Evolutionary conservation across 805 yeast species (phyloP), one percentile per base, ranked within the genome.

Genomic region (Candida namnaoensis): DNA sequence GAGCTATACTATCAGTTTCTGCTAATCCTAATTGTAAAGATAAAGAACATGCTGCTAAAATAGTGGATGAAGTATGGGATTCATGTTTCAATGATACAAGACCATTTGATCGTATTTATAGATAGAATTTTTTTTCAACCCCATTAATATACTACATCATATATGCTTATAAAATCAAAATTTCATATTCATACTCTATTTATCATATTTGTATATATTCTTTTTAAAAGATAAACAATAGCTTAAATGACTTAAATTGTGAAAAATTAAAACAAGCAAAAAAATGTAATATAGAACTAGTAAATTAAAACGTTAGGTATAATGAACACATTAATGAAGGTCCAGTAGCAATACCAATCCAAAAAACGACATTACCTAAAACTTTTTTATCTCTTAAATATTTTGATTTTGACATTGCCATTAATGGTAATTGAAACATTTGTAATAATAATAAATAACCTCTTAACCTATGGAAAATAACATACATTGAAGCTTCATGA

Each of bases 61-160:
- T 78, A 5, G 96, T 93, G 4, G 78, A 84, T 47, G 82, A 84
- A 49, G 98, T 93, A 6, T 93, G 95, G 82, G 82, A 81, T 47
- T 81, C 91, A 38, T 93, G 99, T 59, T 93, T 88, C 58, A 82
- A 80, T 53, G 99, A 93, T 56, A 91, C 98, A 2, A 70, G 99
- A 54, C 99, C 99, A 1, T 93, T 88, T 62, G 98, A 93, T 53
- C 81, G 86, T 54, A 90, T 93, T 32, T 93, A 87, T 58, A 71
- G 88, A 46, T 83, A 62, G 34, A 24, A 10, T 6, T 6, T 14
- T 4, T 30, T 30, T 30, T 12, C 3, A 30, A 30, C 7, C 33
- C 28, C 12, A 11, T n/a, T 30, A 10, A 13, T 11, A 24, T 1
- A 12, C 11, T 30, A 27, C 23, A 38, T 15, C 10, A 19, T 19